phyloP scores from a whole-genome alignment of 306 rosid genomes.

The Cyclanthera cordifolia region DNA sequence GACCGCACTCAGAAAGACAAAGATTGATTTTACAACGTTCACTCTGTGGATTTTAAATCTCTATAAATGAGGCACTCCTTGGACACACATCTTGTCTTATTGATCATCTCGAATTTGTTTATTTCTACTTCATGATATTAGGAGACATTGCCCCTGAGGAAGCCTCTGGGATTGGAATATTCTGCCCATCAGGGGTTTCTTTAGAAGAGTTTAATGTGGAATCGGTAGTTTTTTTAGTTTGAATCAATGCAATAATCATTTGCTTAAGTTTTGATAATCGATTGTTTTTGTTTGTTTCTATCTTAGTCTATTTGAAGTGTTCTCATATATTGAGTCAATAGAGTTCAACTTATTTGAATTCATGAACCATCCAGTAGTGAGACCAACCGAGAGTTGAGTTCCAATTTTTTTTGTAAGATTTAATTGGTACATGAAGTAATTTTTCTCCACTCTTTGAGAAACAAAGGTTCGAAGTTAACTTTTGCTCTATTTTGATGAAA shows the following conservation, averaged over 20 bases:
- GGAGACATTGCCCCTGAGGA: not conserved
- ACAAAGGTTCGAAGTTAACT: not conserved
- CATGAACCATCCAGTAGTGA: not conserved
- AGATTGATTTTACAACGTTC: too few species aligned
- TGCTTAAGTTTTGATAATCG: not conserved
- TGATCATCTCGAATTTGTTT: not conserved
- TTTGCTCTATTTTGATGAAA: not conserved
- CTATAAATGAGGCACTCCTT: too few species aligned
- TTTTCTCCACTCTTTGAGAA: not conserved
- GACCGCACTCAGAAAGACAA: too few species aligned
- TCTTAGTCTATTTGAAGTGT: not conserved
- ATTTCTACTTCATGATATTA: not conserved
- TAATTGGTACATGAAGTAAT: not conserved
- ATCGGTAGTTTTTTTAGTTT: not conserved
- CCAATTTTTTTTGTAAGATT: not conserved
- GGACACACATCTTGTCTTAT: not conserved
- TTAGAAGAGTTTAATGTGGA: not conserved
- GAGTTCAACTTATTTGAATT: not conserved
- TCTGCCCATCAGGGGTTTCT: not conserved
- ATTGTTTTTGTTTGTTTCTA: not conserved
- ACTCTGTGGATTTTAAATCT: too few species aligned
- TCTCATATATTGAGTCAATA: conserved; percentile 1
- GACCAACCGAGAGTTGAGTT: not conserved
- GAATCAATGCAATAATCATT: not conserved
- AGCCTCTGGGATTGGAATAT: not conserved